Conservation (phyloP, 2,329 filamentous ascomycete genomes). For the Apiospora koreana region DNA sequence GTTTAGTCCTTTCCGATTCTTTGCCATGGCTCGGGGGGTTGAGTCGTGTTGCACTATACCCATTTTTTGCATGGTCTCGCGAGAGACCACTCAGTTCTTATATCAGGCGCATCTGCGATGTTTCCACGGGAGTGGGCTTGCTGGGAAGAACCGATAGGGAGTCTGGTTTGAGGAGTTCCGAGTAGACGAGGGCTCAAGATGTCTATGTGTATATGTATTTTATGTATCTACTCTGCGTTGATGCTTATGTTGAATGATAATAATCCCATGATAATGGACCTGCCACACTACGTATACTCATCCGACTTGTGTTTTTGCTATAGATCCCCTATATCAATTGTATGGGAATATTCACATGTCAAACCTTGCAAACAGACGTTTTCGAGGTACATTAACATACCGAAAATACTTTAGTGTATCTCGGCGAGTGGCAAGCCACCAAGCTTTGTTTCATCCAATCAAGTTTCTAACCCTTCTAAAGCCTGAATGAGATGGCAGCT, state of each 20-base stretch:
- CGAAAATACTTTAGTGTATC: too few relatives aligned
- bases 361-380: background rate
- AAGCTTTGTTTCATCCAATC: background rate
- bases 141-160: background rate
- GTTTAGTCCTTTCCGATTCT: constrained; percentile 3
- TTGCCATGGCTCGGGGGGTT: constrained; percentile 5
- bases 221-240: constrained; percentile 7
- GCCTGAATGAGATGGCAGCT: background rate
- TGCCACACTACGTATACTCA: background rate
- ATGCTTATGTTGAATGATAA: constrained; percentile 7
- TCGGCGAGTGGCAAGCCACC: background rate
- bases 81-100: background rate
- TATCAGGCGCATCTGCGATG: constrained; percentile 6
- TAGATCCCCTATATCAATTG: too few relatives aligned
- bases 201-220: constrained; percentile 6
- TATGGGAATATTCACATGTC: background rate
- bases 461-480: background rate
- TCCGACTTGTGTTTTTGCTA: background rate
- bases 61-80: background rate
- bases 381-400: background rate
- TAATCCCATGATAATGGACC: background rate
- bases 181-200: background rate
- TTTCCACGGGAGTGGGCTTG: constrained; percentile 5
- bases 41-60: constrained; percentile 1
- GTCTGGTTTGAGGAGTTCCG: background rate